Conservation (phyloP, 345 rosid genomes). For the Erucastrum elatum region DNA sequence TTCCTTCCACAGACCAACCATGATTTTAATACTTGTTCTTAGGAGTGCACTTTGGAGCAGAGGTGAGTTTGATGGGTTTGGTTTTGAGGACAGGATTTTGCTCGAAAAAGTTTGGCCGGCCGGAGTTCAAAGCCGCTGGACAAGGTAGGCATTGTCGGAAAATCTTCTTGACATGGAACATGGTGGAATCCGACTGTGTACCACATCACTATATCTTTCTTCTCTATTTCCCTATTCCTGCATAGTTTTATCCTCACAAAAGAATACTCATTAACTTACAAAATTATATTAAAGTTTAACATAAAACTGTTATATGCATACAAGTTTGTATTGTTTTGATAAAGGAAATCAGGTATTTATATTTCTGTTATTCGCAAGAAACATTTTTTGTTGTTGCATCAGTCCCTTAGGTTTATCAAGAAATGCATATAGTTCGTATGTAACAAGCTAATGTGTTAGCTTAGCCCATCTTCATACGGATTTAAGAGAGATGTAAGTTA, state of each 20-base stretch:
- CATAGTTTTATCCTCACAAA: no score
- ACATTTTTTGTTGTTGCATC: background rate
- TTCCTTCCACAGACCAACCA: no score
- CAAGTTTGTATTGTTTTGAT: background rate
- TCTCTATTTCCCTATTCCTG: slow-evolving; percentile 50
- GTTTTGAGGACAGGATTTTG: slow-evolving; percentile 50
- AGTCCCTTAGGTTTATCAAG: no score
- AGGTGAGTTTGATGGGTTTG: slow-evolving; percentile 24
- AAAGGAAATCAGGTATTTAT: no score
- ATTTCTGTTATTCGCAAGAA: no score
- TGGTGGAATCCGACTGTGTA: slow-evolving; percentile 53
- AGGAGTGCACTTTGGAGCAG: slow-evolving; percentile 22
- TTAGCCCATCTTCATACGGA: no score
- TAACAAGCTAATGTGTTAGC: no score
- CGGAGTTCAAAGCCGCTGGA: slow-evolving; percentile 51
- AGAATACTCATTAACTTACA: no score
- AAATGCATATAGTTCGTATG: no score
- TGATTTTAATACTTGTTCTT: background rate
- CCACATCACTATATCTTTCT: slow-evolving; percentile 57
- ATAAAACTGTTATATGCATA: background rate
- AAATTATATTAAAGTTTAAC: background rate
- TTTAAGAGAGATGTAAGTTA: background rate
- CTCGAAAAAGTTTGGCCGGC: slow-evolving; percentile 59
- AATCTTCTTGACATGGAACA: slow-evolving; percentile 61
- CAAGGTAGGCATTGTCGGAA: slow-evolving; percentile 55